Conservation (phyloP, 2,329 filamentous ascomycete genomes). For the Aureobasidium namibiae region DNA sequence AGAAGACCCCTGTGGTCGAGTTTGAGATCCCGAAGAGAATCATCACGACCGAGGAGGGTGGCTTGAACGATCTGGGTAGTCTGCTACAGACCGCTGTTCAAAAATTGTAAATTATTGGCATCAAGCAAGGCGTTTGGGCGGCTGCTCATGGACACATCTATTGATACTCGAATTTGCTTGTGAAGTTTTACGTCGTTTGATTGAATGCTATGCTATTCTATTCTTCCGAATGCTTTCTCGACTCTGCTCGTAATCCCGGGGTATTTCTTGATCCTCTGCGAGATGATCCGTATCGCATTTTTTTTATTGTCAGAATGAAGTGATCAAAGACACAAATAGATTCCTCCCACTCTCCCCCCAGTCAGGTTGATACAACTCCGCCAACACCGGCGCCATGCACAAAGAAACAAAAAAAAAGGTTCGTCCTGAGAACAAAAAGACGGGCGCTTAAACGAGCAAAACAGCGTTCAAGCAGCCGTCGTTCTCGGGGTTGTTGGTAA, state of each 20-base stretch:
- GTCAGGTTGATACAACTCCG: conserved; percentile 3
- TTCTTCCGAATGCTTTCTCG: neutral
- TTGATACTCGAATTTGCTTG: neutral
- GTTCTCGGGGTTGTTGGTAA: conserved; percentile 53
- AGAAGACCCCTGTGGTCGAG: conserved; percentile 81
- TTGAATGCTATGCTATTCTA: neutral
- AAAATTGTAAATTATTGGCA: neutral
- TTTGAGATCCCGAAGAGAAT: conserved; percentile 88
- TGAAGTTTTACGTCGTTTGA: neutral
- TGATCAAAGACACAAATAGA: neutral
- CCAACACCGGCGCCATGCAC: conserved; percentile 16
- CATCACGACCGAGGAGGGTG: conserved; percentile 40
- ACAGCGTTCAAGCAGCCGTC: conserved; percentile 46
- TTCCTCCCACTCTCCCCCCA: neutral
- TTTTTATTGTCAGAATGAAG: no score
- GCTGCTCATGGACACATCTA: neutral
- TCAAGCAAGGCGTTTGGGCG: neutral
- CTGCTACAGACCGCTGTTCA: conserved; percentile 22
- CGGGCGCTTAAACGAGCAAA: conserved; percentile 15
- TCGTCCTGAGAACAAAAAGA: neutral
- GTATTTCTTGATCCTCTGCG: neutral
- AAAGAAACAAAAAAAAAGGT: conserved; percentile 5
- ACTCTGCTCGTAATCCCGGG: neutral
- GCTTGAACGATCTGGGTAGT: conserved; percentile 21
- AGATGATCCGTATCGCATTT: neutral